Percentiles rank a stretch among this genome's conserved stretches.
Conservation (phyloP, 495 filamentous ascomycete genomes). For the Penicillium fimorum region DNA sequence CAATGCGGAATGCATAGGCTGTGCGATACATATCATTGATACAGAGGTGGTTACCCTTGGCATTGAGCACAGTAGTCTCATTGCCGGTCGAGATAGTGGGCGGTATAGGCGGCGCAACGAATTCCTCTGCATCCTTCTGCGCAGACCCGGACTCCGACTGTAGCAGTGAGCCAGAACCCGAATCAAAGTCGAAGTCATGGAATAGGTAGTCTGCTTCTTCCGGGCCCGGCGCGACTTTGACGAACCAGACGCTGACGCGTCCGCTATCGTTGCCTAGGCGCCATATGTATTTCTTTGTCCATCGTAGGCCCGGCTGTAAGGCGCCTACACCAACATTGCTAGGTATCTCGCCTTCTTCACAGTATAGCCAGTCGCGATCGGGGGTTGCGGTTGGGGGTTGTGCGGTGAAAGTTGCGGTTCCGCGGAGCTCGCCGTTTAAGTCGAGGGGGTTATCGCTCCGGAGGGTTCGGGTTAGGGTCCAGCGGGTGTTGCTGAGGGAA, state of each 20-base stretch:
- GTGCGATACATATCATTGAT: constrained; percentile 53
- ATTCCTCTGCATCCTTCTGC: constrained; percentile 11
- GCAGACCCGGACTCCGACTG: not conserved
- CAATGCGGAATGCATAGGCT: constrained; percentile 46
- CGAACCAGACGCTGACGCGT: constrained; percentile 47
- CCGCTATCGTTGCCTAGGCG: constrained; percentile 27
- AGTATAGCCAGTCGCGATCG: constrained; percentile 42
- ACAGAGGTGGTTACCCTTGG: constrained; percentile 46
- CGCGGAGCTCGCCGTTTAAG: constrained; percentile 40
- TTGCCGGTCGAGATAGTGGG: constrained; percentile 11
- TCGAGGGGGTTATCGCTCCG: constrained; percentile 44
- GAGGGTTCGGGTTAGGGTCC: constrained; percentile 43
- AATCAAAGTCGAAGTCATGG: constrained; percentile 42
- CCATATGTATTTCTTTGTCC: constrained; percentile 52
- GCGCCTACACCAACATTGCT: constrained; percentile 16
- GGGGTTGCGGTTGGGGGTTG: constrained; percentile 16
- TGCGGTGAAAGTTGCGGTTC: constrained; percentile 41
- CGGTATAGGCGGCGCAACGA: constrained; percentile 31
- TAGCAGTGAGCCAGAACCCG: not conserved
- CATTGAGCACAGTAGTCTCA: constrained; percentile 34
- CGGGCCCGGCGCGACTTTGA: constrained; percentile 35
- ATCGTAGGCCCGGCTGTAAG: constrained; percentile 30
- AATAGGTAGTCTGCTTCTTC: constrained; percentile 48
- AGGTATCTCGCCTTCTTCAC: constrained; percentile 46
- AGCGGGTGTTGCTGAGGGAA: constrained; percentile 33